Evolutionary conservation across 1,284 basidiomycete species (phyloP).

Genomic region (Lignosus rhinocerotis): DNA sequence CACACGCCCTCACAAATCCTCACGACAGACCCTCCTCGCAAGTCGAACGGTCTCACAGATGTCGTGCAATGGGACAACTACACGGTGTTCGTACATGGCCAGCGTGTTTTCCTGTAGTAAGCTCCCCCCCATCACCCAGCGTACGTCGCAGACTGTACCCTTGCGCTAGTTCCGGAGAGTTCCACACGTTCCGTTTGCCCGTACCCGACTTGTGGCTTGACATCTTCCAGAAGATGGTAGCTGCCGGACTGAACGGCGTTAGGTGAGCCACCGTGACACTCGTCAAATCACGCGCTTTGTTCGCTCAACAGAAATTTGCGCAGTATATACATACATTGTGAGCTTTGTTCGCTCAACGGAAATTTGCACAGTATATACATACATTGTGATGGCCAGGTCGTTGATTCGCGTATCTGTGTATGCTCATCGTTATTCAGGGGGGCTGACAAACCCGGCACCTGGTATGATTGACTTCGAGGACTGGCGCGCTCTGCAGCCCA

Average conservation of each 20-base stretch:
- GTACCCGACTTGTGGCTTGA: conserved; percentile 82
- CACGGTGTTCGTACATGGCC: conserved; percentile 31
- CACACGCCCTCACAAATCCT: neutral
- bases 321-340: conserved; percentile 73
- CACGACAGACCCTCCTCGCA: conserved; percentile 27
- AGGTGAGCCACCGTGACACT: conserved; percentile 19
- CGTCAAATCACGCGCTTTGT: neutral
- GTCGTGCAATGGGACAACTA: conserved; percentile 37
- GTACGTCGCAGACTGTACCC: neutral
- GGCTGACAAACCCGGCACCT: conserved; percentile 71
- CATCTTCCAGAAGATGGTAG: conserved; percentile 80
- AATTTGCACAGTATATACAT: conserved; percentile 56
- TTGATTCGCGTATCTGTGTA: neutral
- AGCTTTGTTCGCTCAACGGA: neutral
- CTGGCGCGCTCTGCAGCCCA: conserved; percentile 66
- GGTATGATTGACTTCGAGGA: conserved; percentile 72
- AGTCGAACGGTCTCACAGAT: conserved; percentile 32
- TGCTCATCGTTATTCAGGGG: conserved; percentile 37
- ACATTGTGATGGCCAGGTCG: conserved; percentile 43
- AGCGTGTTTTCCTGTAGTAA: conserved; percentile 49
- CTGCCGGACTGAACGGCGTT: conserved; percentile 75
- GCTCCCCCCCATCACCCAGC: conserved; percentile 19
- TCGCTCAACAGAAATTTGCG: neutral
- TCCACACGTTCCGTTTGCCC: conserved; percentile 82
- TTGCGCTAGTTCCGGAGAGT: conserved; percentile 61